Percentiles rank a stretch among this genome's conserved stretches.
phyloP scores from a whole-genome alignment of 345 rosid species.

The Eucalyptus albens region DNA sequence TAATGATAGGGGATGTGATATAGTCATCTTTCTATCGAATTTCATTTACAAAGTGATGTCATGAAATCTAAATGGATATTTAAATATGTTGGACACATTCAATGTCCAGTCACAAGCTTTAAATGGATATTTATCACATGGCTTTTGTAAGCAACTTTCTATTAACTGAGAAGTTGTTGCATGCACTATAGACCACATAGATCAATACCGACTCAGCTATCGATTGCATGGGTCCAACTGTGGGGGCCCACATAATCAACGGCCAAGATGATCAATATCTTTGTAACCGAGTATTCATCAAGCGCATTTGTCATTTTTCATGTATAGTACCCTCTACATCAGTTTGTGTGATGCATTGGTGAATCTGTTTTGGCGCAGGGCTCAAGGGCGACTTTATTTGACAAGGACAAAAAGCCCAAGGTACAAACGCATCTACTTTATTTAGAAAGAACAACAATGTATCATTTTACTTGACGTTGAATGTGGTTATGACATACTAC shows the following conservation, averaged over 20 bases:
- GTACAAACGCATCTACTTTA: not conserved
- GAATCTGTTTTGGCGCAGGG: not conserved
- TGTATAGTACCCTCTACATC: not conserved
- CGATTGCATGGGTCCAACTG: not conserved
- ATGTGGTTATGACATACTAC: not conserved
- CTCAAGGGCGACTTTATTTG: not conserved
- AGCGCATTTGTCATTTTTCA: not conserved
- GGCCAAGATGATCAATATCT: not conserved
- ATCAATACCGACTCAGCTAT: not conserved
- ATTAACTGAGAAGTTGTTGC: not conserved
- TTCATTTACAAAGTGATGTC: not conserved
- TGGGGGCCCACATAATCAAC: not conserved
- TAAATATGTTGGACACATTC: not conserved
- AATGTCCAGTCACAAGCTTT: too few relatives aligned
- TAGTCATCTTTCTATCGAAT: too few relatives aligned
- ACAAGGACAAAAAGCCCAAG: constrained; percentile 4
- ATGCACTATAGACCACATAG: not conserved
- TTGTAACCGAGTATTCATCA: not conserved
- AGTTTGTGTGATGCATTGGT: not conserved
- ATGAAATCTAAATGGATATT: not conserved
- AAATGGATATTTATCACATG: not conserved
- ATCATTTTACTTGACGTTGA: not conserved
- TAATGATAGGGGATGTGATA: not conserved
- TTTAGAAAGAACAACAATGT: not conserved
- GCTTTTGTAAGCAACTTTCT: not conserved